Conservation (phyloP, 495 filamentous ascomycete species). For the Aspergillus haitiensis region DNA sequence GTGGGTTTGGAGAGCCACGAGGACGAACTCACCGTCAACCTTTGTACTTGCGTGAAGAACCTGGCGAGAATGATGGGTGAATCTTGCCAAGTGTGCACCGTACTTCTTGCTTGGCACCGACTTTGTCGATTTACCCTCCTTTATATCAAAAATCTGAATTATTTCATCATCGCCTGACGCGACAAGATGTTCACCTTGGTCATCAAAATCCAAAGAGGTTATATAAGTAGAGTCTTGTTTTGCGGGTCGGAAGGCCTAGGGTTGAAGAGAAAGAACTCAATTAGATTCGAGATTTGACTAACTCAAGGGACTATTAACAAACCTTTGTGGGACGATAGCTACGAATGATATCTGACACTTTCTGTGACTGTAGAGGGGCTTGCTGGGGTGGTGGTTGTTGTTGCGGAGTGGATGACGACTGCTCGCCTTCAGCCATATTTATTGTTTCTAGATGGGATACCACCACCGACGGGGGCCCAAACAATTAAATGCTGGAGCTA, state of each 20-base stretch:
- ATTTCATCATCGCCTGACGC: slow-evolving; percentile 88
- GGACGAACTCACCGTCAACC: slow-evolving; percentile 59
- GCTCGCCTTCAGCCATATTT: slow-evolving; percentile 40
- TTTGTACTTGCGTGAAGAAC: slow-evolving; percentile 96
- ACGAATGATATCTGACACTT: slow-evolving; percentile 50
- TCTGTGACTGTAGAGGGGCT: slow-evolving; percentile 38
- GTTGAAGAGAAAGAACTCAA: slow-evolving; percentile 4
- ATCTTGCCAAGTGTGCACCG: slow-evolving; percentile 87
- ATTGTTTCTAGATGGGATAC: neutral
- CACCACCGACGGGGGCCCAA: neutral
- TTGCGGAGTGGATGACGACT: slow-evolving; percentile 21
- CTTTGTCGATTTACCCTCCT: slow-evolving; percentile 83
- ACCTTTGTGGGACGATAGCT: slow-evolving; percentile 51
- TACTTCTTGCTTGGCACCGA: slow-evolving; percentile 88
- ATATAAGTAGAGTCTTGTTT: slow-evolving; percentile 46
- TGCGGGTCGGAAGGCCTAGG: slow-evolving; percentile 39
- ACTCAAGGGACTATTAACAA: slow-evolving; percentile 8
- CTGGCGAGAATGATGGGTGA: slow-evolving; percentile 82
- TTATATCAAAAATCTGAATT: slow-evolving; percentile 90
- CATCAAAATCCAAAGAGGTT: slow-evolving; percentile 92
- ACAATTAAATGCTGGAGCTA: neutral
- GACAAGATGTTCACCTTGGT: slow-evolving; percentile 85
- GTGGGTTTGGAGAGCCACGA: neutral
- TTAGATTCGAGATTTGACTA: slow-evolving; percentile 16
- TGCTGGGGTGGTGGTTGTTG: slow-evolving; percentile 28